phyloP scores from a whole-genome alignment of 345 rosid genomes.

The Streptanthus diversifolius region DNA sequence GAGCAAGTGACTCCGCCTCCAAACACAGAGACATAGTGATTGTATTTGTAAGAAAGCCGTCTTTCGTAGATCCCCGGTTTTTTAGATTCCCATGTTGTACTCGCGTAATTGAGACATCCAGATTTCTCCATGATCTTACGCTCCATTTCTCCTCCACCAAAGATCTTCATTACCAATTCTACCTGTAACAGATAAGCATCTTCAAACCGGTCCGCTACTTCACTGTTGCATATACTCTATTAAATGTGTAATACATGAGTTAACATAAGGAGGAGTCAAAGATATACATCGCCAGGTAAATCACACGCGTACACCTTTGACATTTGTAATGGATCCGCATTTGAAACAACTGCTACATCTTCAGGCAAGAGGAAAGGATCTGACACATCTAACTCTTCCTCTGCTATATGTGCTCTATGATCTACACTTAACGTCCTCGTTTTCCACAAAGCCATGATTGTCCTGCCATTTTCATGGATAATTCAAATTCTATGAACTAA shows the following conservation, averaged over 20 bases:
- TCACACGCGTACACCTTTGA: constrained; percentile 52
- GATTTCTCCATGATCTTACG: constrained; percentile 71
- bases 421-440: constrained; percentile 51
- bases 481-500: not conserved
- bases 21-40: constrained; percentile 59
- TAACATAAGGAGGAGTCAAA: not conserved
- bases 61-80: constrained; percentile 50
- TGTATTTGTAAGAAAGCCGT: constrained; percentile 56
- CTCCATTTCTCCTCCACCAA: constrained; percentile 69
- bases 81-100: constrained; percentile 57
- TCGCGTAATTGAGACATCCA: constrained; percentile 58
- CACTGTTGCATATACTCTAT: not conserved
- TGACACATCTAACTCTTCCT: constrained; percentile 53
- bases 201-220: not conserved
- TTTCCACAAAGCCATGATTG: constrained; percentile 84
- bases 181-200: constrained; percentile 41
- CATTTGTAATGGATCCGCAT: constrained; percentile 47
- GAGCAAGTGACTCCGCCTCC: constrained; percentile 74
- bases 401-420: constrained; percentile 53
- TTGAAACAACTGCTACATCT: constrained; percentile 33
- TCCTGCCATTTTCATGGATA: constrained; percentile 45
- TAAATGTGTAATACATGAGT: not conserved
- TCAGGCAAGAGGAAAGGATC: constrained; percentile 38
- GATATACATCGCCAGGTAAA: constrained; percentile 54
- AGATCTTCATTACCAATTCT: constrained; percentile 55